These are phyloP conservation scores for Ceratocystis colombiana DNA, from an alignment of 2,329 filamentous ascomycete species.

Conservation along the genomic window DNA sequence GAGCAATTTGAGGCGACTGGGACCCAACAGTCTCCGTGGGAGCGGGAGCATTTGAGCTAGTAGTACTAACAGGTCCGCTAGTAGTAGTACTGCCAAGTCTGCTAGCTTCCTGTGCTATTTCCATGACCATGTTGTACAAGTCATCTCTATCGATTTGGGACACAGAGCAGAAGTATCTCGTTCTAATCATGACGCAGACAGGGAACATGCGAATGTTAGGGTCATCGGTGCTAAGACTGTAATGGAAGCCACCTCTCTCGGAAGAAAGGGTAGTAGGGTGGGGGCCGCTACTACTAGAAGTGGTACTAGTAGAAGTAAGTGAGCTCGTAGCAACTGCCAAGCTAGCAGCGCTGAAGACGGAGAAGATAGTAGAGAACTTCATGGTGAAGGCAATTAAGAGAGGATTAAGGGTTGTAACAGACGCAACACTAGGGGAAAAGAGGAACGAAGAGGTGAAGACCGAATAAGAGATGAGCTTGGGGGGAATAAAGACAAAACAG, in stretches of 20 bases:
- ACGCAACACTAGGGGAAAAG: background rate
- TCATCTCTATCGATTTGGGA: accelerated
- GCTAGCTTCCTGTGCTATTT: accelerated
- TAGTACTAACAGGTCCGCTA: too few species aligned
- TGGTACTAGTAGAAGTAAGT: background rate
- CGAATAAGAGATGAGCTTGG: slow-evolving; percentile 1
- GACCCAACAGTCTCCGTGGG: too few species aligned
- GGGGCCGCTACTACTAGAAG: background rate
- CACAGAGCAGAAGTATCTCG: accelerated
- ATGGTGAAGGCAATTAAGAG: background rate
- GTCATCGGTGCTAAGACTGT: background rate
- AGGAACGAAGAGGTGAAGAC: background rate
- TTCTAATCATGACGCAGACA: background rate
- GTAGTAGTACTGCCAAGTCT: too few species aligned
- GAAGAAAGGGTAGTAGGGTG: background rate
- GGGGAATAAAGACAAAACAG: background rate
- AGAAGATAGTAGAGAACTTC: slow-evolving; percentile 3
- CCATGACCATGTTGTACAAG: background rate
- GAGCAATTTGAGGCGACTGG: too few species aligned
- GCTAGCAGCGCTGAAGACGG: background rate
- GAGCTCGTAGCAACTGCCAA: background rate
- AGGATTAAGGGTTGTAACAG: background rate
- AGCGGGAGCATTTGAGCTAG: too few species aligned
- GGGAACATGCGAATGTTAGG: background rate
- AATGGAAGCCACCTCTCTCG: background rate